phyloP scores from a whole-genome alignment of 2,329 filamentous ascomycete genomes.

The Fusarium marasasianum region DNA sequence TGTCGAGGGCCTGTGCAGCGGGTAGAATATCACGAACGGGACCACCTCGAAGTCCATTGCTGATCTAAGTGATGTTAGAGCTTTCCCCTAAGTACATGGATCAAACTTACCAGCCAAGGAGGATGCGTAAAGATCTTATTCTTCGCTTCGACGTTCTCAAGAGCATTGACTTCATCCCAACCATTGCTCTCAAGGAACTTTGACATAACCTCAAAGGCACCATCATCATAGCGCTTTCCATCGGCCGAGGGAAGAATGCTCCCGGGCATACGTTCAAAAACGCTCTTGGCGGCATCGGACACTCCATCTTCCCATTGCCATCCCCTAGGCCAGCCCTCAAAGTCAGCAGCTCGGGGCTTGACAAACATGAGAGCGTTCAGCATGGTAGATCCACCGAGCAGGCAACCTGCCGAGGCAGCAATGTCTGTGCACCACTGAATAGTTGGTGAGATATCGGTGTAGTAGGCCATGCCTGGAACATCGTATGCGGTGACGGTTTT shows the following conservation, averaged over 20 bases:
- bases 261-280: conserved; percentile 62
- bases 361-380: conserved; percentile 76
- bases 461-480: conserved; percentile 74
- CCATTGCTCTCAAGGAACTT: conserved; percentile 66
- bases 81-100: background rate
- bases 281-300: conserved; percentile 63
- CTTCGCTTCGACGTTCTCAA: conserved; percentile 68
- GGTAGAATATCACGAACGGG: conserved; percentile 76
- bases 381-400: conserved; percentile 72
- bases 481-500: conserved; percentile 73
- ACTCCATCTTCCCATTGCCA: conserved; percentile 69
- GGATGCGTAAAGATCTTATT: conserved; percentile 71
- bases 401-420: conserved; percentile 60
- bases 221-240: conserved; percentile 71
- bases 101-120: conserved; percentile 59
- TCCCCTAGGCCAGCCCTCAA: conserved; percentile 73
- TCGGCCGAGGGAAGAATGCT: conserved; percentile 72
- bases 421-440: conserved; percentile 38
- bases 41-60: conserved; percentile 72
- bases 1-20: conserved; percentile 63
- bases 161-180: conserved; percentile 70
- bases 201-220: conserved; percentile 70
- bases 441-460: conserved; percentile 67
- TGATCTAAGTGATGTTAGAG: conserved; percentile 57
- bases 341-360: conserved; percentile 71